Conservation (phyloP, 164 flowering plant genomes). For the Stephania yunnanensis region DNA sequence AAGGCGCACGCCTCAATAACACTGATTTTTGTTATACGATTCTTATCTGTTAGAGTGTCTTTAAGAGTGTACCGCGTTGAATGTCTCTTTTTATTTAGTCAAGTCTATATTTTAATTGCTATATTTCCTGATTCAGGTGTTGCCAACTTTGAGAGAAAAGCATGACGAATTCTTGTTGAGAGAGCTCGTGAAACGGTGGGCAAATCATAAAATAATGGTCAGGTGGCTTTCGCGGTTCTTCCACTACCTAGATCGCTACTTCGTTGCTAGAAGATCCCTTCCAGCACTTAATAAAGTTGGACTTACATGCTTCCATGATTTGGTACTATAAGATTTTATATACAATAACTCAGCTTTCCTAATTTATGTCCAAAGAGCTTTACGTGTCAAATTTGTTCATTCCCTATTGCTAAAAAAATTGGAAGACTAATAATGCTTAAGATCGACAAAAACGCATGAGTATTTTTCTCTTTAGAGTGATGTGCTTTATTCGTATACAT, state of each 20-base stretch:
- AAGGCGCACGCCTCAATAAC: too few species aligned
- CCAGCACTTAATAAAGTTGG: conserved; percentile 89
- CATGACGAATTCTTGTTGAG: conserved; percentile 94
- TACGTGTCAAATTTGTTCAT: background rate
- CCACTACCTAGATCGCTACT: conserved; percentile 82
- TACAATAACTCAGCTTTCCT: background rate
- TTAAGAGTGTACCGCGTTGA: too few species aligned
- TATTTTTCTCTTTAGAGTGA: background rate
- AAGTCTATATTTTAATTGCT: background rate
- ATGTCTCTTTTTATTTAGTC: too few species aligned
- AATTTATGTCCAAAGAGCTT: background rate
- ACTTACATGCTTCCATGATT: conserved; percentile 81
- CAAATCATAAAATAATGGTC: conserved; percentile 91
- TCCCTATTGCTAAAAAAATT: too few species aligned
- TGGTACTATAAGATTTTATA: conserved; percentile 35
- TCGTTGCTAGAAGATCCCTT: conserved; percentile 81
- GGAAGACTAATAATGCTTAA: background rate
- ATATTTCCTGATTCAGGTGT: conserved; percentile 37
- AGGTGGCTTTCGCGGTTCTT: conserved; percentile 97
- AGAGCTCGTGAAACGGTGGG: conserved; percentile 94
- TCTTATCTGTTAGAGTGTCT: too few species aligned
- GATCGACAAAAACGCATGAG: background rate
- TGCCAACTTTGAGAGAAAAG: conserved; percentile 85
- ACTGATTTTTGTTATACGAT: too few species aligned
- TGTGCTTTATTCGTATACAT: background rate